Evolutionary conservation across 2,329 filamentous ascomycete genomes (phyloP).

Genomic region (Calonectria pseudoturangicola): DNA sequence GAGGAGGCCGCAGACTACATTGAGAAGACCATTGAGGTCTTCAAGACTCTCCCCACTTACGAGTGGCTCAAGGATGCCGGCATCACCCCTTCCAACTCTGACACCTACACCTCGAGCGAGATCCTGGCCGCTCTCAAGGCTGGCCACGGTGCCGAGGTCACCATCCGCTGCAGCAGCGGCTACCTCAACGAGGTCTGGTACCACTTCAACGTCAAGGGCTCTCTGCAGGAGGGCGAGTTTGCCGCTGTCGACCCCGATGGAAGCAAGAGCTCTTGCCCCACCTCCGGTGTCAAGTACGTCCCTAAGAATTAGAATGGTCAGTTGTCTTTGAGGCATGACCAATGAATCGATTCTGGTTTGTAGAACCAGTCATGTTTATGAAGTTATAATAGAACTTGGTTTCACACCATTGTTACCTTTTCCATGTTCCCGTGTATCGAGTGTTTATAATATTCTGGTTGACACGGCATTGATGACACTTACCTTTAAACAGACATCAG

Average conservation of each 20-base stretch:
- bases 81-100: slow-evolving; percentile 70
- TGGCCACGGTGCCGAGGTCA: slow-evolving; percentile 72
- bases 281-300: slow-evolving; percentile 54
- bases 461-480: neutral
- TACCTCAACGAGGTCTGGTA: slow-evolving; percentile 75
- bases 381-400: slow-evolving; percentile 13
- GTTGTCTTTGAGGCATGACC: too few relatives aligned
- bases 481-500: too few relatives aligned
- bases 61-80: slow-evolving; percentile 76
- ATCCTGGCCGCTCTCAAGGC: slow-evolving; percentile 76
- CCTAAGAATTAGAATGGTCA: slow-evolving; percentile 47
- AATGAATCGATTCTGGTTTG: neutral
- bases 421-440: neutral
- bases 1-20: slow-evolving; percentile 83
- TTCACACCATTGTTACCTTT: neutral
- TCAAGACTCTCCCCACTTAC: slow-evolving; percentile 80
- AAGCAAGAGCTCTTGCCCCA: slow-evolving; percentile 74
- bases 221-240: slow-evolving; percentile 77
- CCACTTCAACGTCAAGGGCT: slow-evolving; percentile 77
- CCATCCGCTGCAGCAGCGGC: slow-evolving; percentile 72
- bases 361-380: neutral
- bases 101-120: slow-evolving; percentile 75
- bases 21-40: slow-evolving; percentile 78
- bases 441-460: neutral
- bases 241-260: slow-evolving; percentile 74